These are phyloP conservation scores for Mucuna pruriens DNA, from an alignment of 306 rosid species.

Conservation along the genomic window DNA sequence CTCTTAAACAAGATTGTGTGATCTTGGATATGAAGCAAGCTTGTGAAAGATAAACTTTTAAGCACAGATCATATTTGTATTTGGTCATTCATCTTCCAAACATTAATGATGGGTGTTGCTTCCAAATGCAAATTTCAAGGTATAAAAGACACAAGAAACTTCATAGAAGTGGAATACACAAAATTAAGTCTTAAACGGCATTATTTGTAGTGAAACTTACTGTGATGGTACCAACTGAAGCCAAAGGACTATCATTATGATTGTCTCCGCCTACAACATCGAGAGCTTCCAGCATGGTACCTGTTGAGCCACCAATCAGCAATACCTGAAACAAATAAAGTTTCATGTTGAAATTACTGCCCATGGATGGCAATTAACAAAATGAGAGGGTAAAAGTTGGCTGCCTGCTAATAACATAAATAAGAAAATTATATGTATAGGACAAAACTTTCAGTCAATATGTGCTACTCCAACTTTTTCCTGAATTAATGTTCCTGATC, in stretches of 20 bases:
- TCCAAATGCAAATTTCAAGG: slow-evolving; percentile 19
- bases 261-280: slow-evolving; percentile 90
- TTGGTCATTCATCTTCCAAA: slow-evolving; percentile 31
- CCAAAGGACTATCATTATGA: slow-evolving; percentile 60
- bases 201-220: slow-evolving; percentile 60
- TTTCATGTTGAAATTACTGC: slow-evolving; percentile 14
- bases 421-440: background rate
- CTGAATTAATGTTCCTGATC: slow-evolving; percentile 13
- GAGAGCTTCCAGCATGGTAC: slow-evolving; percentile 94
- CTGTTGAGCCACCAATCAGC: slow-evolving; percentile 97
- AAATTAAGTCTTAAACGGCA: background rate
- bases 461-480: background rate
- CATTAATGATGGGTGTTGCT: background rate
- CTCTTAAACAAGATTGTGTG: slow-evolving; percentile 28
- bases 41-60: background rate
- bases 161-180: slow-evolving; percentile 1
- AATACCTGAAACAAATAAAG: slow-evolving; percentile 69
- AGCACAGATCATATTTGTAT: slow-evolving; percentile 1
- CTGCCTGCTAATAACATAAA: background rate
- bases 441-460: background rate
- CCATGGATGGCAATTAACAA: background rate
- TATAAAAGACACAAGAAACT: background rate
- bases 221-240: slow-evolving; percentile 49
- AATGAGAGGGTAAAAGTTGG: background rate
- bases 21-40: slow-evolving; percentile 12